Evolutionary conservation across 106 monocot species (phyloP).

Genomic region (Dendrobium chrysotoxum): DNA sequence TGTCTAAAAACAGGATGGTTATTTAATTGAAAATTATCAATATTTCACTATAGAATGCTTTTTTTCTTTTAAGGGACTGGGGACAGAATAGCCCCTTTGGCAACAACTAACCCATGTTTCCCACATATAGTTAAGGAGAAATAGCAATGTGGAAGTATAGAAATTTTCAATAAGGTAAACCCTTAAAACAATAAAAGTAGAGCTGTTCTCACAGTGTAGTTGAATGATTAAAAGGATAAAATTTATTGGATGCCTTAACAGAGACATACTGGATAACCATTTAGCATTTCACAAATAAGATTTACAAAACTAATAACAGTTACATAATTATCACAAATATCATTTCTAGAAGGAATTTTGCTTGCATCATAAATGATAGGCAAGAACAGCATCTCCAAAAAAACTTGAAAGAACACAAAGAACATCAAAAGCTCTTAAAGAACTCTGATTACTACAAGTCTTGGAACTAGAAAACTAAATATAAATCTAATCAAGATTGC

Average conservation of each 20-base stretch:
- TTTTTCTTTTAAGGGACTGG: background rate
- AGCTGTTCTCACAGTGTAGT: background rate
- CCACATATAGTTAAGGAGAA: background rate
- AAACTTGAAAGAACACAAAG: background rate
- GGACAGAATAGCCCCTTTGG: background rate
- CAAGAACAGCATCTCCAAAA: background rate
- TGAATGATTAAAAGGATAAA: background rate
- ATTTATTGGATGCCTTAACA: background rate
- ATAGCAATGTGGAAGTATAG: background rate
- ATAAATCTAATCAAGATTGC: conserved; percentile 5
- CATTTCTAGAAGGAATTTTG: background rate
- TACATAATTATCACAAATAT: background rate
- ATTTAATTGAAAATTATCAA: background rate
- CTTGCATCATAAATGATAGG: background rate
- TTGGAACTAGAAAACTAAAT: background rate
- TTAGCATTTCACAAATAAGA: background rate
- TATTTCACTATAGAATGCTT: background rate
- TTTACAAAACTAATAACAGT: background rate
- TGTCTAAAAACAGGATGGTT: no score
- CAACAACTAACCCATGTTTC: background rate
- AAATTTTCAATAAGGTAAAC: background rate
- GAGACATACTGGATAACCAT: background rate
- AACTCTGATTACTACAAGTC: background rate
- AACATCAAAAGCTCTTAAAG: background rate
- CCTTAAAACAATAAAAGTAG: background rate